These are phyloP conservation scores for Lizanozyma gosingica DNA, from an alignment of 1,139 yeast genomes.

Conservation along the genomic window DNA sequence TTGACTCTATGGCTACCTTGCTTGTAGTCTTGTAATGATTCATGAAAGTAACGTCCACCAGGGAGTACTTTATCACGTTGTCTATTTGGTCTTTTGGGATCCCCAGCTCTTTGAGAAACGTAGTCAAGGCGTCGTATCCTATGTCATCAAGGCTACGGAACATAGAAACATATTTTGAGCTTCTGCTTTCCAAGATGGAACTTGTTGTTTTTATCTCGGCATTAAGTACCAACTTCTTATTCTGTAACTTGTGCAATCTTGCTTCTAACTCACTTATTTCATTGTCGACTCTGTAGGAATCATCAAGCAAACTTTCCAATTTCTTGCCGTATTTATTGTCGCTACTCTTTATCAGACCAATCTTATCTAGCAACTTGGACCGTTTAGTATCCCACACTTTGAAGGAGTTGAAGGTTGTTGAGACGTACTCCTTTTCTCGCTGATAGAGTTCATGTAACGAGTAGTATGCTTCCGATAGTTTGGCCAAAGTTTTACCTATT, in stretches of 20 bases:
- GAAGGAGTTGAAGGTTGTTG: constrained; percentile 24
- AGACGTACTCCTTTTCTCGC: constrained; percentile 25
- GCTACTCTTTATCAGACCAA: constrained; percentile 33
- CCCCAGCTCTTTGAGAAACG: constrained; percentile 32
- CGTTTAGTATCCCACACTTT: constrained; percentile 38
- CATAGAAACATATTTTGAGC: constrained; percentile 28
- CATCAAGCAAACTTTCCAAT: constrained; percentile 26
- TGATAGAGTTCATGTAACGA: constrained; percentile 43
- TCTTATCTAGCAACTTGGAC: constrained; percentile 21
- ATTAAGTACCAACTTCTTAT: constrained; percentile 27
- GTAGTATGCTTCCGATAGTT: constrained; percentile 34
- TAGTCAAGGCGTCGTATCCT: constrained; percentile 21
- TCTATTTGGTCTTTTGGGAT: constrained; percentile 16
- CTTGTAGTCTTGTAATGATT: constrained; percentile 8
- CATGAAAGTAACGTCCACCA: constrained; percentile 24
- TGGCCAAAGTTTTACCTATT: constrained; percentile 20
- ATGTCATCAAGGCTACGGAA: background rate
- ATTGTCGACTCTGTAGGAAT: constrained; percentile 23
- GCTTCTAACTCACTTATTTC: constrained; percentile 37
- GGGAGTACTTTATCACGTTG: background rate
- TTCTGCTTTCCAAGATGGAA: constrained; percentile 44
- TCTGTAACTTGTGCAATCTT: constrained; percentile 24
- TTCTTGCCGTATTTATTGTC: constrained; percentile 38
- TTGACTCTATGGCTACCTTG: background rate
- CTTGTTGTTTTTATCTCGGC: constrained; percentile 42